phyloP scores from a whole-genome alignment of 768 basidiomycete genomes.

The Mycena crocata region DNA sequence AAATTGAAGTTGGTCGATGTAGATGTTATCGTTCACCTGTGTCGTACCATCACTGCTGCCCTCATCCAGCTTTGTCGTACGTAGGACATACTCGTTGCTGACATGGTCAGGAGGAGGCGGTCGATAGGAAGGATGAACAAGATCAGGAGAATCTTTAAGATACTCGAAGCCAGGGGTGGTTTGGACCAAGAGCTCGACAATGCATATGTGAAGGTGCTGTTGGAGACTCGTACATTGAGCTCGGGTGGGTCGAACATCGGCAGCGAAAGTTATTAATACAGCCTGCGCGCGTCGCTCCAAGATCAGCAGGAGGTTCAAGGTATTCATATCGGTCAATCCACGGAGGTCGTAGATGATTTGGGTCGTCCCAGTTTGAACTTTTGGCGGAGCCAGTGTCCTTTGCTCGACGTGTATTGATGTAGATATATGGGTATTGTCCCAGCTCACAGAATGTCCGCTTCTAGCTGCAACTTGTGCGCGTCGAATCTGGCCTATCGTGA shows the following conservation, averaged over 20 bases:
- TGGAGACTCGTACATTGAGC: neutral
- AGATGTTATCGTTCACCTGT: constrained; percentile 19
- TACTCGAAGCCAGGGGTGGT: neutral
- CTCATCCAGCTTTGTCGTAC: constrained; percentile 20
- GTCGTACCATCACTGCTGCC: constrained; percentile 21
- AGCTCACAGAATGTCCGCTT: constrained; percentile 4
- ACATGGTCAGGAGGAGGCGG: constrained; percentile 5
- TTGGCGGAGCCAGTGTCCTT: neutral
- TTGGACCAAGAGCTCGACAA: neutral
- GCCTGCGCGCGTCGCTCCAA: neutral
- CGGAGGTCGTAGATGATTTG: constrained; percentile 1
- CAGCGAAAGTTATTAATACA: neutral
- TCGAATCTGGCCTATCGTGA: neutral
- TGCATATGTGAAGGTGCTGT: neutral
- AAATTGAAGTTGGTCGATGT: constrained; percentile 25
- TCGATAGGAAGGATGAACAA: neutral
- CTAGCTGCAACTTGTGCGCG: constrained; percentile 5
- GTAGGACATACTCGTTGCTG: constrained; percentile 17
- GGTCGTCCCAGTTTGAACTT: constrained; percentile 10
- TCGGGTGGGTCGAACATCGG: neutral
- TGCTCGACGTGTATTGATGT: constrained; percentile 14
- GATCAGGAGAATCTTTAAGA: neutral
- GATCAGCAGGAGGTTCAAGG: neutral
- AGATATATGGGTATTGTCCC: constrained; percentile 1
- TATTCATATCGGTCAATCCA: no score